Conservation (phyloP, 129 eudicot genomes). For the Heracleum sosnowskyi region DNA sequence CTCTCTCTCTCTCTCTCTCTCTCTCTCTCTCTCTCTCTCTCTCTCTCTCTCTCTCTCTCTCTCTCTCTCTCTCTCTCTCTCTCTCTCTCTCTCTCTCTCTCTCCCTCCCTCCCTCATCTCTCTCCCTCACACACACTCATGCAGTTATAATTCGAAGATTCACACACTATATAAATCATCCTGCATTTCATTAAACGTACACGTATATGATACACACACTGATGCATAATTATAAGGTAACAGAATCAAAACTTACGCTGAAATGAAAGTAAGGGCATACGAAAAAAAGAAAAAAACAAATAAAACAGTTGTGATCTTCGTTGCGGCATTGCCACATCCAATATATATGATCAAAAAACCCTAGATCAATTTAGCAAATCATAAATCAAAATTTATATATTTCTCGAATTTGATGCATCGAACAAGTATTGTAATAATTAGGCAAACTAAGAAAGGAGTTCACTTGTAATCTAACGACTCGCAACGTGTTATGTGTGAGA, state of each 20-base stretch:
- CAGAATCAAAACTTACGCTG: slow-evolving; percentile 53
- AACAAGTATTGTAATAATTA: neutral
- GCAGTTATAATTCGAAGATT: too few relatives aligned
- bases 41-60: too few relatives aligned
- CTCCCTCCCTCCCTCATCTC: too few relatives aligned
- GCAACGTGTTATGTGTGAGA: slow-evolving; percentile 41
- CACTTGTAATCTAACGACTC: neutral
- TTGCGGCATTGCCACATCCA: slow-evolving; percentile 39
- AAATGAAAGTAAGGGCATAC: slow-evolving; percentile 43
- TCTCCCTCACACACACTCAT: neutral
- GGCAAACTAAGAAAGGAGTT: neutral
- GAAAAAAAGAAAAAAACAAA: slow-evolving; percentile 39
- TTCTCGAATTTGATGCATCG: neutral
- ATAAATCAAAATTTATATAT: neutral
- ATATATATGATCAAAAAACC: neutral
- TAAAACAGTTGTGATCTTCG: slow-evolving; percentile 46
- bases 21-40: too few relatives aligned
- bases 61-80: too few relatives aligned
- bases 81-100: too few relatives aligned
- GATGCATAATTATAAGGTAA: too few relatives aligned
- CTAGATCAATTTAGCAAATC: neutral
- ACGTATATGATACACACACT: neutral
- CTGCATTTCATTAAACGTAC: neutral
- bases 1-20: too few relatives aligned
- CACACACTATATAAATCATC: too few relatives aligned